These are phyloP conservation scores for Pulchroboletus neoregius DNA, from an alignment of 1,284 basidiomycete species.

Conservation along the genomic window DNA sequence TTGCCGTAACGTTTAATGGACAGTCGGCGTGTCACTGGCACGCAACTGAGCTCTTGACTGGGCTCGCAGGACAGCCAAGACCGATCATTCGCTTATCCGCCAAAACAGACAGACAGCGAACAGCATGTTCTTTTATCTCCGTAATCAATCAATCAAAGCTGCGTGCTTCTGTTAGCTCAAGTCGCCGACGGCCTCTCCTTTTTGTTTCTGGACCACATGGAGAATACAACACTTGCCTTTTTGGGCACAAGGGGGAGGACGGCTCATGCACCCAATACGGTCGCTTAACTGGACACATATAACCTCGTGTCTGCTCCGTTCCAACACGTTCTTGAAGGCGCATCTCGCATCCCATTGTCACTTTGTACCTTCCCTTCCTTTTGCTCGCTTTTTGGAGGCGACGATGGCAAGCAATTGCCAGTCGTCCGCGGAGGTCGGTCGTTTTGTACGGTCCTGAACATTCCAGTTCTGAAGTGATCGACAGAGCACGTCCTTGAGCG, in stretches of 20 bases:
- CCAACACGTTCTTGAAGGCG: constrained; percentile 6
- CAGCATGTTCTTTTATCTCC: constrained; percentile 10
- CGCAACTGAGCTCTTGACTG: constrained; percentile 17
- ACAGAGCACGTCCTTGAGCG: constrained; percentile 26
- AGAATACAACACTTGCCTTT: constrained; percentile 31
- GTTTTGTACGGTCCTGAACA: background rate
- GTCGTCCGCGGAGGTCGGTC: constrained; percentile 31
- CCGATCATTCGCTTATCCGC: background rate
- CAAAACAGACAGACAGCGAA: background rate
- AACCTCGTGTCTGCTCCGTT: constrained; percentile 11
- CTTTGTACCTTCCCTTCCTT: background rate
- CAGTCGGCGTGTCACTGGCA: too few species aligned
- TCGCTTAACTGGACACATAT: constrained; percentile 15
- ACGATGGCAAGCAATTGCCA: constrained; percentile 24
- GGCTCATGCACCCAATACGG: constrained; percentile 2
- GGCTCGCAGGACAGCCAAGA: background rate
- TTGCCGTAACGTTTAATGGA: too few species aligned
- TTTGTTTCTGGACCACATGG: constrained; percentile 27
- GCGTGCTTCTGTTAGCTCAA: constrained; percentile 4
- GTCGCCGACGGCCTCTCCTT: constrained; percentile 12
- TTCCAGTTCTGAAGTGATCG: constrained; percentile 8
- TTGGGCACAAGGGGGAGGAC: constrained; percentile 26
- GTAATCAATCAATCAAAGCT: constrained; percentile 15
- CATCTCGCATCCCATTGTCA: constrained; percentile 2
- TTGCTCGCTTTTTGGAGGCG: constrained; percentile 1